Evolutionary conservation across 2,329 filamentous ascomycete species (phyloP), one percentile per base, ranked within the genome.

Genomic region (Colletotrichum agaves): DNA sequence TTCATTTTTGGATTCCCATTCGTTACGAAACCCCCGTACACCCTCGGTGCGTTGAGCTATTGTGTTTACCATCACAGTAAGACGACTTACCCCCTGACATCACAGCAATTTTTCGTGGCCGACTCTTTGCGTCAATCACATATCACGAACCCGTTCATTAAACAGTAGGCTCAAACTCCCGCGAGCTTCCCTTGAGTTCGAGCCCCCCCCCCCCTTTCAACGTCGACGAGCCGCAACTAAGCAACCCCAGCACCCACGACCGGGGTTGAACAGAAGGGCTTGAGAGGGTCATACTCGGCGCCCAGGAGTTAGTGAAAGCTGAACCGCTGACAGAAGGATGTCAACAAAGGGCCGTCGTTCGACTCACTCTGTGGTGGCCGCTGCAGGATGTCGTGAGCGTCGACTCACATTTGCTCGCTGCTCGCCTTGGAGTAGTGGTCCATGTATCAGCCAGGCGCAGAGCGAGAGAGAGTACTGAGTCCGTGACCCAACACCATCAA

Each of bases 301-400:
- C 76, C 77, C 0, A 91, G 75, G 0, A 92, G 79, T 66, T 81
- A 81, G 72, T 88, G 77, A 47, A 86, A 83, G 2, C 86, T 78
- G 0, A 83, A 87, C 69, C 91, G 89, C 68, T 84, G 83, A 72
- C 82, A 88, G 2, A 5, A 93, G 75, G 3, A 81, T 84, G 71
- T 93, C 90, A 2, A 90, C 83, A 64, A 93, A 91, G 0, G 88
- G 84, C 72, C 86, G 86, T 12, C 80, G 81, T 0, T 88, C 82
- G 1, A 91, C 84, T 27, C 86, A 91, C 84, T 27, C 86, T 82
- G 78, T 92, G 92, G 75, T 90, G 92, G 2, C 84, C 81, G 31
- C 21, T 81, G 75, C 0, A 92, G 79, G 1, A 87, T 84, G 66
- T 91, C 85, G 62, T 90, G 87, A 4, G 92, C 84, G 10, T 88